Conservation (phyloP, 805 yeast species). For the Nadsonia fulvescens region DNA sequence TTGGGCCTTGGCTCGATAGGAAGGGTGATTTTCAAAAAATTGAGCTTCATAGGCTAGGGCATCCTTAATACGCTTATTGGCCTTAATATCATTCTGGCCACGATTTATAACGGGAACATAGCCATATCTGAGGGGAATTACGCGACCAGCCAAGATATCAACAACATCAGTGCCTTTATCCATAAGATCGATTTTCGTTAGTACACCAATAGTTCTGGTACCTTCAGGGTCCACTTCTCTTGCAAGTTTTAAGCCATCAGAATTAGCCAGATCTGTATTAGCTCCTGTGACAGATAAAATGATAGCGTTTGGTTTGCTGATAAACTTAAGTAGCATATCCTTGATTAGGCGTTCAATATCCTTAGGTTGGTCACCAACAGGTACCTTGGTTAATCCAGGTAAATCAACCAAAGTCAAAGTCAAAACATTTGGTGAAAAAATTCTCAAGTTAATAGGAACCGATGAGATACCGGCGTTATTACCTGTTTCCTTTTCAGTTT, state of each 20-base stretch:
- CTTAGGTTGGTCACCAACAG: conserved; percentile 97
- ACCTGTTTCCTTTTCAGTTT: conserved; percentile 69
- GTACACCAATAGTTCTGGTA: conserved; percentile 84
- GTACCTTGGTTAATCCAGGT: conserved; percentile 96
- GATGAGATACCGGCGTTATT: conserved; percentile 71
- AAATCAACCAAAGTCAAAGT: conserved; percentile 89
- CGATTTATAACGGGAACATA: conserved; percentile 94
- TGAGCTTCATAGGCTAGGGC: conserved; percentile 68
- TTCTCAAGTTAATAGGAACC: conserved; percentile 80
- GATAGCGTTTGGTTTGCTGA: conserved; percentile 89
- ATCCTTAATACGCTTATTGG: conserved; percentile 67
- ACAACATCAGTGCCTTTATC: conserved; percentile 95
- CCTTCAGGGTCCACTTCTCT: conserved; percentile 98
- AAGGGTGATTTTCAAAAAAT: conserved; percentile 76
- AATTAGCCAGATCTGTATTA: conserved; percentile 90
- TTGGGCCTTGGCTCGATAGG: conserved; percentile 83
- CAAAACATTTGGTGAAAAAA: conserved; percentile 84
- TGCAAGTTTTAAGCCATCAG: conserved; percentile 90
- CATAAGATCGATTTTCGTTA: conserved; percentile 93
- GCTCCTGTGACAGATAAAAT: conserved; percentile 91
- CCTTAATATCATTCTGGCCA: conserved; percentile 91
- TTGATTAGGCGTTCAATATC: conserved; percentile 91
- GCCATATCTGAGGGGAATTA: conserved; percentile 86
- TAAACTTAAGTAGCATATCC: conserved; percentile 82
- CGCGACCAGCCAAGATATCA: conserved; percentile 88